Evolutionary conservation across 306 rosid genomes (phyloP).

Genomic region (Sechiopsis laciniata): DNA sequence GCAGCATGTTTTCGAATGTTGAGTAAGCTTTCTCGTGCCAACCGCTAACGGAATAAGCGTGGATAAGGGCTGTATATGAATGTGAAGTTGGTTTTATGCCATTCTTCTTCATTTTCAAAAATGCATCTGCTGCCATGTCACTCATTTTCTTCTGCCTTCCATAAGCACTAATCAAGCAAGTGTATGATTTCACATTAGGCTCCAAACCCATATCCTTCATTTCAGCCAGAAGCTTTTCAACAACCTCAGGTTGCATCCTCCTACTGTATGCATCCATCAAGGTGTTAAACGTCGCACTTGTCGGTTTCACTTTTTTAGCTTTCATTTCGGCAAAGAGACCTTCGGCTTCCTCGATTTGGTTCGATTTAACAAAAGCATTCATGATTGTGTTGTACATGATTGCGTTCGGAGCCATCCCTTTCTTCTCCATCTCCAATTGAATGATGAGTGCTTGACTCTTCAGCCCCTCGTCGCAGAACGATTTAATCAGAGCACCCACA

Average conservation of each 20-base stretch:
- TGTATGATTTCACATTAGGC: constrained; percentile 67
- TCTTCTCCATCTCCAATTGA: constrained; percentile 68
- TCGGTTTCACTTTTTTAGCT: constrained; percentile 63
- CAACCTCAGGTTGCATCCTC: constrained; percentile 80
- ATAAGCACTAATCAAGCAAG: constrained; percentile 78
- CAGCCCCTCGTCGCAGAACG: constrained; percentile 78
- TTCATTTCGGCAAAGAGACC: constrained; percentile 81
- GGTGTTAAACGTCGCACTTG: constrained; percentile 56
- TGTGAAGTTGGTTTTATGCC: constrained; percentile 76
- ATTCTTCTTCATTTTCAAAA: constrained; percentile 71
- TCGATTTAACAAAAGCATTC: constrained; percentile 61
- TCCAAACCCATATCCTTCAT: constrained; percentile 72
- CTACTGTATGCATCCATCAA: constrained; percentile 71
- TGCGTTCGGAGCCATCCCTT: constrained; percentile 55
- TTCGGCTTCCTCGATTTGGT: constrained; percentile 78
- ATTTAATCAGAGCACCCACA: constrained; percentile 65
- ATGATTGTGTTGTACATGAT: constrained; percentile 70
- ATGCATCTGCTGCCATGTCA: constrained; percentile 83
- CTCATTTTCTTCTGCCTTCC: constrained; percentile 66
- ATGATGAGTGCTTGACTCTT: constrained; percentile 70
- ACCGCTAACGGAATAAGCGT: constrained; percentile 70
- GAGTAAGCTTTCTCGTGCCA: constrained; percentile 79
- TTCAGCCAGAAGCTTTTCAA: constrained; percentile 66
- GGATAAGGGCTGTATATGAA: constrained; percentile 80
- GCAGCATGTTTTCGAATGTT: constrained; percentile 66